Evolutionary conservation across 108 stramenopile genomes (phyloP).

Genomic region (Skeletonema menzelii): DNA sequence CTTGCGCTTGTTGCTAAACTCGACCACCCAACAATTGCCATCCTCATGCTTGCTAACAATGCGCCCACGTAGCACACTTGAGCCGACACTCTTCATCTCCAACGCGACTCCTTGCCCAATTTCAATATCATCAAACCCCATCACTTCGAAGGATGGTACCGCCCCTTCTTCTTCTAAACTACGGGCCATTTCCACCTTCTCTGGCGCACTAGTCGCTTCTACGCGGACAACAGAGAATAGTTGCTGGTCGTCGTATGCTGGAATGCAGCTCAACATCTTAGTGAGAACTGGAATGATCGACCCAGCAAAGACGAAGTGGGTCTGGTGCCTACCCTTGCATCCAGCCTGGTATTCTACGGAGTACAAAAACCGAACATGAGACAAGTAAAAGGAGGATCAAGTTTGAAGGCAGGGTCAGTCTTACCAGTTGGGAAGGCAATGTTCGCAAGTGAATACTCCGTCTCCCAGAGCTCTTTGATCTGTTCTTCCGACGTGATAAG

Average conservation of each 20-base stretch:
- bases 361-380: neutral
- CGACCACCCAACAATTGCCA: neutral
- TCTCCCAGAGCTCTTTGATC: neutral
- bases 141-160: neutral
- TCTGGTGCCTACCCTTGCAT: constrained; percentile 3
- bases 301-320: constrained; percentile 4
- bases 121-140: neutral
- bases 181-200: neutral
- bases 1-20: constrained; percentile 1
- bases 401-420: neutral
- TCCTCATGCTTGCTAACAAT: neutral
- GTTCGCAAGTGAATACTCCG: neutral
- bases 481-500: neutral
- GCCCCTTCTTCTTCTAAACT: neutral
- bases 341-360: neutral
- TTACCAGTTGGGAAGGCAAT: neutral
- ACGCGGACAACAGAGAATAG: constrained; percentile 6
- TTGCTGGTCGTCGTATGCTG: neutral
- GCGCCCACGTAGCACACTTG: neutral
- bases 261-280: neutral
- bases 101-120: constrained; percentile 3
- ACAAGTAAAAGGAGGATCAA: neutral
- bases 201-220: constrained; percentile 32
- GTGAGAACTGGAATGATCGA: neutral
- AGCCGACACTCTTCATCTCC: constrained; percentile 7